These are phyloP conservation scores for Elaeis oleifera DNA, from an alignment of 202 grass and related monocot genomes.

Conservation along the genomic window DNA sequence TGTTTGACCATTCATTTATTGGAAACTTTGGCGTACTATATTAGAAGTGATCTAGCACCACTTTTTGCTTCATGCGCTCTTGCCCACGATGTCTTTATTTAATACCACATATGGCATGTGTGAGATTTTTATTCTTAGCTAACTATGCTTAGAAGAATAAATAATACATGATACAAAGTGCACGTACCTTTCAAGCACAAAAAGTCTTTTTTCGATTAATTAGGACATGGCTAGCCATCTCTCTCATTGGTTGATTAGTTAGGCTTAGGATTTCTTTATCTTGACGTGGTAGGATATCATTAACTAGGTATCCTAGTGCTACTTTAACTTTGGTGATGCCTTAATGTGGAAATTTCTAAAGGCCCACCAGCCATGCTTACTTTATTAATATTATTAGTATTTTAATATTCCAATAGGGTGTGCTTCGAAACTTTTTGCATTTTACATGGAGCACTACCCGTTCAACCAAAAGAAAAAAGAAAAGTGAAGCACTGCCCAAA, in stretches of 20 bases:
- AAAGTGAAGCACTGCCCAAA: too few species aligned
- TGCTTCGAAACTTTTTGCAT: too few species aligned
- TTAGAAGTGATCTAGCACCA: conserved; percentile 3
- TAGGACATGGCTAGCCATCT: conserved; percentile 2
- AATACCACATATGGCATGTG: conserved; percentile 6
- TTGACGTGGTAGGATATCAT: too few species aligned
- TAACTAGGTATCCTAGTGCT: too few species aligned
- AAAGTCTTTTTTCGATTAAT: not conserved
- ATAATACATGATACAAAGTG: not conserved
- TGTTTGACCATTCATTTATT: not conserved
- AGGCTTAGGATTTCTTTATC: too few species aligned
- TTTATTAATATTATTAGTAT: too few species aligned
- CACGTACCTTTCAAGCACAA: not conserved
- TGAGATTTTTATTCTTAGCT: not conserved
- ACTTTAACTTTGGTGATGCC: too few species aligned
- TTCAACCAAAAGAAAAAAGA: too few species aligned
- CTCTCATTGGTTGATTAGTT: conserved; percentile 1
- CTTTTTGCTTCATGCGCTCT: conserved; percentile 3
- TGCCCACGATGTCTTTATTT: not conserved
- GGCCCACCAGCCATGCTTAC: too few species aligned
- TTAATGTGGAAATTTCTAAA: too few species aligned
- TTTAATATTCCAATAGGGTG: too few species aligned
- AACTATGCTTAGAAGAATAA: not conserved
- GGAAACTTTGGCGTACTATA: conserved; percentile 1
- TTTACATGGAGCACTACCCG: too few species aligned